Evolutionary conservation across 1,284 basidiomycete species (phyloP), one percentile per base, ranked within the genome.

Genomic region (Exsudoporus floridanus): DNA sequence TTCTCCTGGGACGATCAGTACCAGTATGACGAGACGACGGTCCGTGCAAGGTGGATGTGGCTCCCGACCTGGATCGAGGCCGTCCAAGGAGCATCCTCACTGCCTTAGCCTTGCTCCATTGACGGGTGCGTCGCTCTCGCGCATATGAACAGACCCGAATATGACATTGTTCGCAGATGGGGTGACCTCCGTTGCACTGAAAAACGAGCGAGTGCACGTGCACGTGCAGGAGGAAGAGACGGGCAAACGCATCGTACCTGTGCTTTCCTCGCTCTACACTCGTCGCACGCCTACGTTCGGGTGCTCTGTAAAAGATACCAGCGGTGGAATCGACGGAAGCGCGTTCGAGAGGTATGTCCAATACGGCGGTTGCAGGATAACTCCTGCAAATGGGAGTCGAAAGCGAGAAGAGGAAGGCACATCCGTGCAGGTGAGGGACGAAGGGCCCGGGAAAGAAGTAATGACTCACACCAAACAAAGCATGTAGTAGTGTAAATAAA

Each of bases 151-250:
- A 84, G 2, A 69, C 77, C 14, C 80, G 72, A 13, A 69, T 70
- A 1, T 74, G 61, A 60, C 82, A 84, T 14, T 82, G 77, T 52
- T 78, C 76, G 64, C 82, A 84, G 0, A 77, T 67, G 1, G 82
- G 81, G 50, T 80, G 80, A 46, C n/a, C n/a, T 81, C 82, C 82
- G 55, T 77, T 80, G 62, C 81, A 84, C 80, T 84, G 60, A 21
- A 10, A 21, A 21, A n/a, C n/a, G n/a, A n/a, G n/a, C n/a, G n/a
- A n/a, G n/a, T n/a, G n/a, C n/a, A n/a, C n/a, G n/a, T n/a, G n/a
- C n/a, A n/a, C n/a, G n/a, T n/a, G n/a, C n/a, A n/a, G n/a, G n/a
- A n/a, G n/a, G n/a, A n/a, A n/a, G n/a, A n/a, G n/a, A 23, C 9
- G 9, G 23, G 33, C 14, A 9, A 30, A 19, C 8, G 6, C 5